Evolutionary conservation across 2,329 filamentous ascomycete genomes (phyloP), one percentile per base, ranked within the genome.

Genomic region (Fusarium nurragi): DNA sequence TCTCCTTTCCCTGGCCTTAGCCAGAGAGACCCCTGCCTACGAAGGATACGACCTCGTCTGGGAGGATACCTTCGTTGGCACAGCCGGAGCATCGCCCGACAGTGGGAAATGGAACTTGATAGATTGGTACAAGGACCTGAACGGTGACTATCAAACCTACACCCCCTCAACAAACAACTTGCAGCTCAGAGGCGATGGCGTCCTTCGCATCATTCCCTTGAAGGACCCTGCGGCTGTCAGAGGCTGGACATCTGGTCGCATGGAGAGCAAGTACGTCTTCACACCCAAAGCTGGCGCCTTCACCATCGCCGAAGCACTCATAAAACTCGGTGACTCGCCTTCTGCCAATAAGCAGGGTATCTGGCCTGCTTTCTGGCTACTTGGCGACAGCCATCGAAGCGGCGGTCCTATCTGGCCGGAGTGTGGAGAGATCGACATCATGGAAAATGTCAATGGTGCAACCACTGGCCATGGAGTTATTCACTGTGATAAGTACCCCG

Each of bases 181-280:
- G 5, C 83, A 85, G 69, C 75, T 80, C 37, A 81, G 77, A n/a
- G 81, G 82, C 6, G 80, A 80, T 19, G 62, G 72, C 5, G 82
- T 80, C 1, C 72, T 85, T 12, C 82, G 84, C 71, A 75, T 85
- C 48, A 77, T 84, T 0, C 83, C 83, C 2, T 77, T 76, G 69
- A 71, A 73, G n/a, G 75, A 79, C 40, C 7, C 32, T 0, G 57
- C 58, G 8, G 58, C 70, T 38, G 58, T 60, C 5, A 75, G 74
- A 7, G 68, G 74, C 16, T 85, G 83, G 83, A 83, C 82, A 0
- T 84, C 81, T 1, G 82, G 78, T 8, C 79, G 83, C n/a, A 71
- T 84, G 61, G 83, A 85, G 73, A 78, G 77, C 64, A 77, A 71
- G 45, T 79, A 80, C 61, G 76, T 77, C 12, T 83, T 81, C 69